These are phyloP conservation scores for Erigeron canadensis DNA, from an alignment of 129 eudicot genomes.

Conservation along the genomic window DNA sequence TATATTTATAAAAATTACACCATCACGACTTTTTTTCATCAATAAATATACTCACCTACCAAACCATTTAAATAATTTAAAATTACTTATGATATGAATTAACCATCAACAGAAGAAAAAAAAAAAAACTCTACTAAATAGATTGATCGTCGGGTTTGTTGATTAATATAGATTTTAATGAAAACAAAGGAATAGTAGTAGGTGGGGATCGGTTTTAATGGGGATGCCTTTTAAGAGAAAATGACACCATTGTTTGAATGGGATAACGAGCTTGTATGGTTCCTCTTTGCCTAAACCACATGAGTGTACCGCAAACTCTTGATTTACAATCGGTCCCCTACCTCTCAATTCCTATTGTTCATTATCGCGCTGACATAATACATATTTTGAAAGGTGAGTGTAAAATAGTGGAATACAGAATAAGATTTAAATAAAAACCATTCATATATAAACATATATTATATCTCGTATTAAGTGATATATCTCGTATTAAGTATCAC, in stretches of 20 bases:
- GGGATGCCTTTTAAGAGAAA: conserved; percentile 25
- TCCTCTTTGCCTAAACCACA: conserved; percentile 38
- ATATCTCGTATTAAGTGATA: too few relatives aligned
- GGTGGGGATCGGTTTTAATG: conserved; percentile 26
- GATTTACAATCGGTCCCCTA: conserved; percentile 28
- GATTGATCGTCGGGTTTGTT: conserved; percentile 9
- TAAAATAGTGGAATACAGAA: background rate
- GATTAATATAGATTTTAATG: conserved; percentile 2
- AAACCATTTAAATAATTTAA: too few relatives aligned
- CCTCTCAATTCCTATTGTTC: conserved; percentile 26
- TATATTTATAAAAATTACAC: too few relatives aligned
- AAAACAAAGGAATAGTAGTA: conserved; percentile 21
- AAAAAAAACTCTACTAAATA: too few relatives aligned
- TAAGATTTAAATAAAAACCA: too few relatives aligned
- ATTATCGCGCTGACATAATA: conserved; percentile 28
- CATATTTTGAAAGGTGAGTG: conserved; percentile 1
- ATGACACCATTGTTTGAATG: conserved; percentile 30
- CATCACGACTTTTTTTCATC: too few relatives aligned
- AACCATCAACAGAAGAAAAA: too few relatives aligned
- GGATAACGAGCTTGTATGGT: conserved; percentile 36
- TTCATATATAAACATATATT: too few relatives aligned
- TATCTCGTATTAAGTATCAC: too few relatives aligned
- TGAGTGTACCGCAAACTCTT: conserved; percentile 34
- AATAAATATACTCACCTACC: too few relatives aligned
- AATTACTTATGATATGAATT: too few relatives aligned